Evolutionary conservation across 1,284 basidiomycete genomes (phyloP).

Genomic region (Heterobasidion irregulare): DNA sequence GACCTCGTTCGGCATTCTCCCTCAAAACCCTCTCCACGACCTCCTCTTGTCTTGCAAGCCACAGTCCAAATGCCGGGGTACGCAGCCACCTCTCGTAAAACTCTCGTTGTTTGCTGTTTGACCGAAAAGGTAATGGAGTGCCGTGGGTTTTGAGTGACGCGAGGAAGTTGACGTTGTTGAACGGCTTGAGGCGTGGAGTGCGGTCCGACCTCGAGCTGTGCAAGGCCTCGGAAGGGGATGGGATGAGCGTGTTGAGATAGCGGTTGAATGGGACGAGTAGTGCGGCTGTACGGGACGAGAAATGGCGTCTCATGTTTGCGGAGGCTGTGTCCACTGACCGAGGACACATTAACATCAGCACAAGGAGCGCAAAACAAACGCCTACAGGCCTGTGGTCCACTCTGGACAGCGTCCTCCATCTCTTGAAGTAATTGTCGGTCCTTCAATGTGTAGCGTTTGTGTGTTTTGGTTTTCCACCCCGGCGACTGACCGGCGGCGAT

Average conservation of each 20-base stretch:
- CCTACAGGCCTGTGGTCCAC: constrained; percentile 46
- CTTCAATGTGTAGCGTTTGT: constrained; percentile 83
- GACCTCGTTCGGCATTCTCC: background rate
- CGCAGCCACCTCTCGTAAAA: constrained; percentile 72
- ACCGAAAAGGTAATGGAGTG: constrained; percentile 70
- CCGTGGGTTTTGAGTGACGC: constrained; percentile 77
- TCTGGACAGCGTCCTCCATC: constrained; percentile 49
- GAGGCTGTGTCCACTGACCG: constrained; percentile 51
- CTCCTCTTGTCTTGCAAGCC: constrained; percentile 68
- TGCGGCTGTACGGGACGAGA: constrained; percentile 81
- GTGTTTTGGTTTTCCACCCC: constrained; percentile 71
- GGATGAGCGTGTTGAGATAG: constrained; percentile 88
- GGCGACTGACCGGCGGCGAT: constrained; percentile 43
- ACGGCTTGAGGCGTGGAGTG: constrained; percentile 56
- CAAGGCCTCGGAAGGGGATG: constrained; percentile 34
- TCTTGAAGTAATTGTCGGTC: constrained; percentile 67
- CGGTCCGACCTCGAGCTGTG: background rate
- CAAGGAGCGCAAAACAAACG: constrained; percentile 7
- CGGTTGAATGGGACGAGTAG: constrained; percentile 90
- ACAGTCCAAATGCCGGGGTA: constrained; percentile 66
- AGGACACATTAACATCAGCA: background rate
- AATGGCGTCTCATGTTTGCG: constrained; percentile 74
- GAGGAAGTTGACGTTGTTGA: constrained; percentile 76
- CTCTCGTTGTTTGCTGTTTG: constrained; percentile 48
- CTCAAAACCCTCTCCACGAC: constrained; percentile 47